Percentiles rank a stretch among this genome's conserved stretches.
Evolutionary conservation across 345 rosid species (phyloP).

Genomic region (Microthlaspi erraticum): DNA sequence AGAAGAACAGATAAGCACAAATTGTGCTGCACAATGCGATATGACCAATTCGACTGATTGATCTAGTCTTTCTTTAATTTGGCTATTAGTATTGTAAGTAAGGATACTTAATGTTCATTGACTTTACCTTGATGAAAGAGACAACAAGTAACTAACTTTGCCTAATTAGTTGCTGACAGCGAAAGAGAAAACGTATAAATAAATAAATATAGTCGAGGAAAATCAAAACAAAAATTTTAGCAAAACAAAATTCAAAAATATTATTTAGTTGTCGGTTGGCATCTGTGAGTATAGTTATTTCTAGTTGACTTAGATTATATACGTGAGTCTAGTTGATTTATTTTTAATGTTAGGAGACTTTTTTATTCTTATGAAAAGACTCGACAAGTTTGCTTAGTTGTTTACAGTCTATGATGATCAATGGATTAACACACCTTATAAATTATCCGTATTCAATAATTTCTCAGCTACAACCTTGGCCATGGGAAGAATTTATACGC

Average conservation of each 20-base stretch:
- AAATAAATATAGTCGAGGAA: too few relatives aligned
- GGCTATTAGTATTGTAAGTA: neutral
- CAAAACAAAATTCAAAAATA: too few relatives aligned
- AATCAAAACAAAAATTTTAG: too few relatives aligned
- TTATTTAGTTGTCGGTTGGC: neutral
- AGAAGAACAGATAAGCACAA: too few relatives aligned
- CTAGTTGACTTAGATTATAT: neutral
- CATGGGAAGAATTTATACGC: conserved; percentile 8
- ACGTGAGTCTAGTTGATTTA: conserved; percentile 10
- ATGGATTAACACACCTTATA: too few relatives aligned
- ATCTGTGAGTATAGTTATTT: neutral
- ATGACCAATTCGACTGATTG: neutral
- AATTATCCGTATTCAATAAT: too few relatives aligned
- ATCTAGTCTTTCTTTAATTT: neutral
- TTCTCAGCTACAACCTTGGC: too few relatives aligned
- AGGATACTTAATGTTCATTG: neutral
- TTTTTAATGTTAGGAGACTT: neutral
- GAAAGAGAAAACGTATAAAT: neutral
- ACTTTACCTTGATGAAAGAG: neutral
- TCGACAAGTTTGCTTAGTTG: neutral
- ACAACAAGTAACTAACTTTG: neutral
- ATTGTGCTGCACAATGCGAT: too few relatives aligned
- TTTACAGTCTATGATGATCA: neutral
- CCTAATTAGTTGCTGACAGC: neutral
- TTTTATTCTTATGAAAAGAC: neutral